phyloP scores from a whole-genome alignment of 495 filamentous ascomycete genomes.

The Copromyces sp. region DNA sequence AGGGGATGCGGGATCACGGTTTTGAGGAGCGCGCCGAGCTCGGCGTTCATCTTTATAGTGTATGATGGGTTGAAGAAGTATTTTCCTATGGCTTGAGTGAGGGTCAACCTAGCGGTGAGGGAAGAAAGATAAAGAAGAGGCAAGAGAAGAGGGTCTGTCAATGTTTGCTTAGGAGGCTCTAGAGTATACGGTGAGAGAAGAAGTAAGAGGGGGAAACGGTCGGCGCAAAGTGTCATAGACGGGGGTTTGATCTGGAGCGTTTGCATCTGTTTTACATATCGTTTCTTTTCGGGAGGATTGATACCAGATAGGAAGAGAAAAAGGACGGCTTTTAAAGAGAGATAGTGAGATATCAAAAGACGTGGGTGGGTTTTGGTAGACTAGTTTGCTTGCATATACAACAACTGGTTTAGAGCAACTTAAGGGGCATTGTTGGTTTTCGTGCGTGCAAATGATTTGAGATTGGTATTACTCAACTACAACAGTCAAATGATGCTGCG shows the following conservation, averaged over 20 bases:
- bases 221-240: background rate
- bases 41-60: slow-evolving; percentile 93
- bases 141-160: background rate
- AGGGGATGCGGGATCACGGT: slow-evolving; percentile 93
- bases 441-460: background rate
- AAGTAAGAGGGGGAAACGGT: background rate
- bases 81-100: slow-evolving; percentile 32
- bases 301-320: background rate
- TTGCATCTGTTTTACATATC: background rate
- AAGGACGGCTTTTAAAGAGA: background rate
- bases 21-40: slow-evolving; percentile 74
- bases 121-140: background rate
- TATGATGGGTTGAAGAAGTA: slow-evolving; percentile 72
- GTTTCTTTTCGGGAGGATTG: background rate
- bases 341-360: background rate
- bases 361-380: background rate
- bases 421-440: background rate
- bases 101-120: background rate
- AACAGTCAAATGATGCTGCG: too few relatives aligned
- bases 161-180: background rate
- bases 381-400: background rate
- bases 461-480: too few relatives aligned
- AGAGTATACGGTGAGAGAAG: background rate
- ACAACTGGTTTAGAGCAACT: background rate
- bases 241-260: background rate